phyloP scores from a whole-genome alignment of 768 basidiomycete species.

The Mrakia frigida region DNA sequence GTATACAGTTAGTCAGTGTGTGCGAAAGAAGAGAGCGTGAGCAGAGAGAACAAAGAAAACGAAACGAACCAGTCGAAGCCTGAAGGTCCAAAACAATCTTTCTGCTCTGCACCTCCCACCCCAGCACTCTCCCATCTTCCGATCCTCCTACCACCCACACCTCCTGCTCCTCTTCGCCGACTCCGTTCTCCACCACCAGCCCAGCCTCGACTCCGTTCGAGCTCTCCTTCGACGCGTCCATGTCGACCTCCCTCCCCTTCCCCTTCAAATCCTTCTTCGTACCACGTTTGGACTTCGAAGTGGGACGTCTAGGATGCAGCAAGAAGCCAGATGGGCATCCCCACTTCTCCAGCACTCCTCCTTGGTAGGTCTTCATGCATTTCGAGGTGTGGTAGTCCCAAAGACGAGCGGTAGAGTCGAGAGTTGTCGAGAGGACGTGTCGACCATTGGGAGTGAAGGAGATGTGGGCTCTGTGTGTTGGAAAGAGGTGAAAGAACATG shows the following conservation, averaged over 20 bases:
- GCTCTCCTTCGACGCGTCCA: constrained; percentile 7
- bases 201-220: neutral
- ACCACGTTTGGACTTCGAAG: neutral
- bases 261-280: constrained; percentile 49
- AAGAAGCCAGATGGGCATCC: constrained; percentile 55
- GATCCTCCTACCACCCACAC: constrained; percentile 76
- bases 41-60: neutral
- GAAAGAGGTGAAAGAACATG: constrained; percentile 52
- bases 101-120: constrained; percentile 56
- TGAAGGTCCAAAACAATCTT: constrained; percentile 78
- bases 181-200: constrained; percentile 39
- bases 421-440: constrained; percentile 82
- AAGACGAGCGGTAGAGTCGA: constrained; percentile 87
- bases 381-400: constrained; percentile 91
- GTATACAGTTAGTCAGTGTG: neutral
- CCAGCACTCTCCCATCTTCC: constrained; percentile 55
- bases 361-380: constrained; percentile 89
- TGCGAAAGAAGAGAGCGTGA: neutral
- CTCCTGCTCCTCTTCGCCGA: constrained; percentile 50
- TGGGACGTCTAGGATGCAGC: neutral
- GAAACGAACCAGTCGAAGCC: constrained; percentile 41
- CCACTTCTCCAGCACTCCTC: constrained; percentile 75
- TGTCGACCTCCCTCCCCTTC: neutral
- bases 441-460: constrained; percentile 87
- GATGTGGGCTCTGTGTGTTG: constrained; percentile 49